These are phyloP conservation scores for Fraxinus cuspidata DNA, from an alignment of 257 asterid genomes.

Conservation along the genomic window DNA sequence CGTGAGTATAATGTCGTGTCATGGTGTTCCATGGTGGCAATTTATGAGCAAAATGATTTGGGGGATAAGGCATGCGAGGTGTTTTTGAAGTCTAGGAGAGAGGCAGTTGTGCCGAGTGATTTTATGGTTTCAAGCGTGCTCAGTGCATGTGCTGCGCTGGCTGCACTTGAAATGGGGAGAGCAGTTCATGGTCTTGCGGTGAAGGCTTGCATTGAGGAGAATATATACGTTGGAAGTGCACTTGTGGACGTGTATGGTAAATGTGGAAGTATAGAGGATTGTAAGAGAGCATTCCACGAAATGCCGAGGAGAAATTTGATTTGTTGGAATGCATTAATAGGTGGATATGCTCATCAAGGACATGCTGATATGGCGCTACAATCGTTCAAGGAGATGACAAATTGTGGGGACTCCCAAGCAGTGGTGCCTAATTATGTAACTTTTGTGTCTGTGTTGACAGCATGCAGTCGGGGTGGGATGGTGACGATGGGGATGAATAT, in stretches of 20 bases:
- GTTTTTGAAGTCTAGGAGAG: slow-evolving; percentile 53
- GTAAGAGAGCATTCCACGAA: slow-evolving; percentile 54
- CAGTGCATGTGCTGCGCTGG: slow-evolving; percentile 83
- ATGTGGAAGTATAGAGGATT: slow-evolving; percentile 73
- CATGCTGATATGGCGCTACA: slow-evolving; percentile 62
- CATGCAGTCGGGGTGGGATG: slow-evolving; percentile 91
- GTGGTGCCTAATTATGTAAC: slow-evolving; percentile 73
- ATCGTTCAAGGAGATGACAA: slow-evolving; percentile 57
- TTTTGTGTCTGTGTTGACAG: slow-evolving; percentile 69
- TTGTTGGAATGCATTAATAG: slow-evolving; percentile 81
- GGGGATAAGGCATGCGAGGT: slow-evolving; percentile 63
- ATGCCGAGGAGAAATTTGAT: slow-evolving; percentile 64
- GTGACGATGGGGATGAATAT: slow-evolving; percentile 64
- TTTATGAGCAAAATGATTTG: slow-evolving; percentile 70
- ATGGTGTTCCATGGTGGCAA: slow-evolving; percentile 85
- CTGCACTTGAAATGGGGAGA: slow-evolving; percentile 77
- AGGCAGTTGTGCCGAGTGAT: slow-evolving; percentile 54
- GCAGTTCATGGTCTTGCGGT: slow-evolving; percentile 70
- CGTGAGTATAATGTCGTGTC: slow-evolving; percentile 60
- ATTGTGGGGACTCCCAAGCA: slow-evolving; percentile 13
- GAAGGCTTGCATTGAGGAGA: slow-evolving; percentile 65
- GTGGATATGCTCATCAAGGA: slow-evolving; percentile 90
- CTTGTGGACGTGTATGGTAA: slow-evolving; percentile 92
- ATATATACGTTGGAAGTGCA: slow-evolving; percentile 80
- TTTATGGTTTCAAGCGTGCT: slow-evolving; percentile 78